Conservation (phyloP, 257 asterid genomes). For the Salvia hispanica region DNA sequence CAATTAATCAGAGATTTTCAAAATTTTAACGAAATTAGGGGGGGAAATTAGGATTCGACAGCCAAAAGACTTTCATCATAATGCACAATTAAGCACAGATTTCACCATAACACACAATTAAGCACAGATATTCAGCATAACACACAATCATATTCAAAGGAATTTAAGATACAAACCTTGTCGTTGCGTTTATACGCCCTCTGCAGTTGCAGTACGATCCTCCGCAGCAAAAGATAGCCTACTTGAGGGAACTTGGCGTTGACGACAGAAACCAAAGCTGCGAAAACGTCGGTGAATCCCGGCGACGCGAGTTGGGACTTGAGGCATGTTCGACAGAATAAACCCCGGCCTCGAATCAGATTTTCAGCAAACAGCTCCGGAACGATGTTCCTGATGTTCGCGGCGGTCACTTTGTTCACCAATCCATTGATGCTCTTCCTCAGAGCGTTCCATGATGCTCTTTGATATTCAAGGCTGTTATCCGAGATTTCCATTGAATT, state of each 20-base stretch:
- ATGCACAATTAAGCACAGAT: background rate
- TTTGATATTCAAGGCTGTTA: no score
- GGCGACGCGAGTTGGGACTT: conserved; percentile 99
- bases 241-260: conserved; percentile 90
- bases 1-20: no score
- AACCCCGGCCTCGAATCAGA: conserved; percentile 82
- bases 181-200: conserved; percentile 83
- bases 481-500: no score
- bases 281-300: conserved; percentile 83
- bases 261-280: conserved; percentile 84
- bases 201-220: conserved; percentile 74
- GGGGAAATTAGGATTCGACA: no score
- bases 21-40: no score
- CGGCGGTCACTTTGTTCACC: conserved; percentile 86
- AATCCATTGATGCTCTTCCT: conserved; percentile 82
- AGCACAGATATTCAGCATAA: background rate
- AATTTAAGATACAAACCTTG: conserved; percentile 48
- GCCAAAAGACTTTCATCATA: conserved; percentile 25
- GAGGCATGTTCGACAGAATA: conserved; percentile 89
- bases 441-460: no score
- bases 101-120: background rate
- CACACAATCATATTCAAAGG: conserved; percentile 1
- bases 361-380: conserved; percentile 92
- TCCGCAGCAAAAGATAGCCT: conserved; percentile 73
- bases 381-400: conserved; percentile 72